Evolutionary conservation across 2,329 filamentous ascomycete species (phyloP).

Genomic region (Ilyonectria robusta): DNA sequence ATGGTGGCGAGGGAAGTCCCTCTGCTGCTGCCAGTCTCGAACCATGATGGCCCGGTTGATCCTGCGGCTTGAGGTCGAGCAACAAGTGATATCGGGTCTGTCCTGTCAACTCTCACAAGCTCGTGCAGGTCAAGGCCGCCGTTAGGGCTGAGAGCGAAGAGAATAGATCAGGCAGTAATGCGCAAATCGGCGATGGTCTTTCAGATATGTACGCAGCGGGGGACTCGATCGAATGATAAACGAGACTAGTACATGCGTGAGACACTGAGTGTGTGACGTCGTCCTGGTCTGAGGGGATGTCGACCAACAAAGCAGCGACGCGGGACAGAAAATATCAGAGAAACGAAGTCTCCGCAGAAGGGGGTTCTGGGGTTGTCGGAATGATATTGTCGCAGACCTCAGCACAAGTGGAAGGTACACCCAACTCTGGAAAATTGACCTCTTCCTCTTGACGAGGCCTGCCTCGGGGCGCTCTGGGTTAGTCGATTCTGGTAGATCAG

Average conservation of each 20-base stretch:
- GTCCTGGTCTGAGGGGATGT: neutral
- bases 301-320: neutral
- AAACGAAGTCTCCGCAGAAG: neutral
- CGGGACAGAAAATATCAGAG: conserved; percentile 3
- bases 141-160: neutral
- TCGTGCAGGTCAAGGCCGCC: conserved; percentile 15
- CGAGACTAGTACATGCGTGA: conserved; percentile 42
- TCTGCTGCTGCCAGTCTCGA: conserved; percentile 52
- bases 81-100: neutral
- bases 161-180: neutral
- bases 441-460: conserved; percentile 7
- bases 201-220: conserved; percentile 2
- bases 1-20: conserved; percentile 57
- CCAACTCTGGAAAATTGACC: neutral
- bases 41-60: conserved; percentile 53
- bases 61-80: neutral
- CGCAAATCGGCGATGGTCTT: neutral
- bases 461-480: neutral
- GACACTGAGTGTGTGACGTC: conserved; percentile 25
- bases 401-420: conserved; percentile 5
- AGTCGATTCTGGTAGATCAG: neutral
- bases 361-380: conserved; percentile 9
- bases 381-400: conserved; percentile 11
- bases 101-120: conserved; percentile 1
- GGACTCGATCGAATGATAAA: conserved; percentile 4